Evolutionary conservation across 2,329 filamentous ascomycete genomes (phyloP).

Genomic region (Coniochaeta sp.): DNA sequence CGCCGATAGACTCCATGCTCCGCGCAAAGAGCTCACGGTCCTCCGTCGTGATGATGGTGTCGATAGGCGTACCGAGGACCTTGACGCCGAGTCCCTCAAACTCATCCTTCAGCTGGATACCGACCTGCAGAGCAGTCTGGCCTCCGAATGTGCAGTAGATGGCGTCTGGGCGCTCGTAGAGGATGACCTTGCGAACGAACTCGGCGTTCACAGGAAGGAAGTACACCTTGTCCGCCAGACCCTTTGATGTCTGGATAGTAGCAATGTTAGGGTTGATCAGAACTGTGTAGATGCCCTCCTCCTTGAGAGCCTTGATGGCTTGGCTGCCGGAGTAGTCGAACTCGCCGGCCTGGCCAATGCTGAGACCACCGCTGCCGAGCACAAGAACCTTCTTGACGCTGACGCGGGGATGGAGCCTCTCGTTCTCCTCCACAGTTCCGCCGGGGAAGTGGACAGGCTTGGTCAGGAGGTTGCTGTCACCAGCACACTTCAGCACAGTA

Average conservation of each 20-base stretch:
- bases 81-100: conserved; percentile 88
- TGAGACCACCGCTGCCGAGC: conserved; percentile 87
- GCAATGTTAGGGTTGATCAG: conserved; percentile 99
- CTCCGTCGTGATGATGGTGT: conserved; percentile 97
- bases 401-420: conserved; percentile 68
- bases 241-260: conserved; percentile 97
- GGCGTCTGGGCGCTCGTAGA: conserved; percentile 87
- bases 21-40: conserved; percentile 95
- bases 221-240: conserved; percentile 96
- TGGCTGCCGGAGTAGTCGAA: conserved; percentile 99
- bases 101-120: conserved; percentile 96
- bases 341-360: conserved; percentile 95
- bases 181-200: conserved; percentile 95
- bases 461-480: conserved; percentile 58
- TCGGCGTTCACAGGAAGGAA: conserved; percentile 96
- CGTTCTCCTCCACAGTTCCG: conserved; percentile 72
- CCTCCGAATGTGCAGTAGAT: conserved; percentile 98
- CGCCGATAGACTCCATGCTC: conserved; percentile 96
- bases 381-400: conserved; percentile 91
- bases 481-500: conserved; percentile 67
- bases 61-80: conserved; percentile 92
- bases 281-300: conserved; percentile 96
- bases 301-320: conserved; percentile 95
- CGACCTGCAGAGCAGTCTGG: conserved; percentile 89
- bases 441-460: conserved; percentile 82